Percentiles rank a stretch among this genome's conserved stretches.
These are phyloP conservation scores for Cladosporium austrohemisphaericum DNA, from an alignment of 2,329 filamentous ascomycete genomes.

Conservation along the genomic window DNA sequence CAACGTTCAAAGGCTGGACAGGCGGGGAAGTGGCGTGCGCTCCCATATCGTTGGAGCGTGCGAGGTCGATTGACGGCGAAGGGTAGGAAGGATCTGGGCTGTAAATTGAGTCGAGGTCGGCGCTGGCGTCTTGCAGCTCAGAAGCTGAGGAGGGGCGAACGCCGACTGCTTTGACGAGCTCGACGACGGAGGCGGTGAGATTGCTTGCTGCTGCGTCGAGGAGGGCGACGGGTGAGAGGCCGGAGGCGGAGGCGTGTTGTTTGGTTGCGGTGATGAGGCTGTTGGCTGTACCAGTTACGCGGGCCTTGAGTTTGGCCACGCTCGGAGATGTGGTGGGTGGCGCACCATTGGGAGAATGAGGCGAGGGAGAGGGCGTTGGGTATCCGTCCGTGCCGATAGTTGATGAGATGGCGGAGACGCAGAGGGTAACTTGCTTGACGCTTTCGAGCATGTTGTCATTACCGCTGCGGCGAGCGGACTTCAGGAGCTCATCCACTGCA, in stretches of 20 bases:
- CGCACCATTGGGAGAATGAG: conserved; percentile 21
- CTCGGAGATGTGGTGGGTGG: conserved; percentile 36
- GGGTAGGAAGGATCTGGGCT: conserved; percentile 15
- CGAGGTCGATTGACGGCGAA: conserved; percentile 1
- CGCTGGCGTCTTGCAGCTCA: conserved; percentile 24
- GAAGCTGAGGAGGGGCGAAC: conserved; percentile 51
- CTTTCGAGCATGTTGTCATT: conserved; percentile 73
- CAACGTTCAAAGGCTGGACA: conserved; percentile 6
- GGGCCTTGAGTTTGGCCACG: conserved; percentile 59
- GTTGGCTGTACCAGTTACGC: conserved; percentile 90
- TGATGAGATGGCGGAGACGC: conserved; percentile 78
- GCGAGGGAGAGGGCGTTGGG: conserved; percentile 30
- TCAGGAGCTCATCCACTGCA: conserved; percentile 84
- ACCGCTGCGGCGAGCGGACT: conserved; percentile 68
- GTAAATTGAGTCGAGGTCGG: conserved; percentile 24
- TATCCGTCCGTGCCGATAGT: conserved; percentile 56
- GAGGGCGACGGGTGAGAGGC: conserved; percentile 87
- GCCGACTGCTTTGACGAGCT: conserved; percentile 78
- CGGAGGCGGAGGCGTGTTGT: conserved; percentile 78
- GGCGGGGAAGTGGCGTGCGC: not conserved
- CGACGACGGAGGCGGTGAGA: conserved; percentile 78
- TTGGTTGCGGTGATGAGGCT: conserved; percentile 92
- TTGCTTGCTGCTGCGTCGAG: conserved; percentile 92
- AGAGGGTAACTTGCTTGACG: conserved; percentile 81
- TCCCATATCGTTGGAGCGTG: conserved; percentile 1